phyloP scores from a whole-genome alignment of 805 yeast genomes.

The Ogataea neopini region DNA sequence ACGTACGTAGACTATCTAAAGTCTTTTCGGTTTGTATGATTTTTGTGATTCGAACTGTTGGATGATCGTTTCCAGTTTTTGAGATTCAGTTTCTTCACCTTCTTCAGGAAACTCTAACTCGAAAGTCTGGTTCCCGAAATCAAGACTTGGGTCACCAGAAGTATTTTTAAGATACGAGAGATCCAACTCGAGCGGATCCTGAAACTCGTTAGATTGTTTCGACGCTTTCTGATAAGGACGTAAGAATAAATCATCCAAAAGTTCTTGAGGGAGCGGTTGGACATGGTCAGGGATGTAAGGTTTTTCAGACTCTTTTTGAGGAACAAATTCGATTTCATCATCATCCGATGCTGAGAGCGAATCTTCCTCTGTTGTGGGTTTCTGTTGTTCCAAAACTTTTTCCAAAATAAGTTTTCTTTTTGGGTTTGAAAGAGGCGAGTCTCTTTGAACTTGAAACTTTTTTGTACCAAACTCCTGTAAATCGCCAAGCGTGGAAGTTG shows the following conservation, averaged over 20 bases:
- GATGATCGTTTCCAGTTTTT: slow-evolving; percentile 22
- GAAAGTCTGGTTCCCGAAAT: slow-evolving; percentile 8
- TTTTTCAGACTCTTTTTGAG: slow-evolving; percentile 39
- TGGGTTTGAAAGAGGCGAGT: slow-evolving; percentile 29
- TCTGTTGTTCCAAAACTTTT: slow-evolving; percentile 10
- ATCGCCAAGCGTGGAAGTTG: slow-evolving; percentile 11
- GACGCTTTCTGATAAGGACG: slow-evolving; percentile 10
- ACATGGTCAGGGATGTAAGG: slow-evolving; percentile 47
- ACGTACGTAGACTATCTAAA: slow-evolving; percentile 10
- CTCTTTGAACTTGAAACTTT: slow-evolving; percentile 36
- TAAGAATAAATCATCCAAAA: slow-evolving; percentile 31
- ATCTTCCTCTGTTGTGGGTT: slow-evolving; percentile 10
- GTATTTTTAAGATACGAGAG: slow-evolving; percentile 15
- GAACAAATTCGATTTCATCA: slow-evolving; percentile 50
- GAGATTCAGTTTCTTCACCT: slow-evolving; percentile 23
- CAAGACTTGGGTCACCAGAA: slow-evolving; percentile 2
- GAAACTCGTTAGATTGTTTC: slow-evolving; percentile 9
- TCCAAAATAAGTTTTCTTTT: slow-evolving; percentile 22
- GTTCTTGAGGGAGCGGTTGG: slow-evolving; percentile 38
- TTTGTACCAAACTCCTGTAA: slow-evolving; percentile 21
- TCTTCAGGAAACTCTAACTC: slow-evolving; percentile 28
- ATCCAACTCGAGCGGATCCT: slow-evolving; percentile 31
- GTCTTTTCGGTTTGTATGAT: slow-evolving; percentile 25
- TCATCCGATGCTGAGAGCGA: slow-evolving; percentile 29
- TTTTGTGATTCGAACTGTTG: slow-evolving; percentile 23